A percentile compares a stretch with the other conserved stretches of the same genome.
phyloP scores from a whole-genome alignment of 257 asterid genomes.

The Solanum medicagineum region DNA sequence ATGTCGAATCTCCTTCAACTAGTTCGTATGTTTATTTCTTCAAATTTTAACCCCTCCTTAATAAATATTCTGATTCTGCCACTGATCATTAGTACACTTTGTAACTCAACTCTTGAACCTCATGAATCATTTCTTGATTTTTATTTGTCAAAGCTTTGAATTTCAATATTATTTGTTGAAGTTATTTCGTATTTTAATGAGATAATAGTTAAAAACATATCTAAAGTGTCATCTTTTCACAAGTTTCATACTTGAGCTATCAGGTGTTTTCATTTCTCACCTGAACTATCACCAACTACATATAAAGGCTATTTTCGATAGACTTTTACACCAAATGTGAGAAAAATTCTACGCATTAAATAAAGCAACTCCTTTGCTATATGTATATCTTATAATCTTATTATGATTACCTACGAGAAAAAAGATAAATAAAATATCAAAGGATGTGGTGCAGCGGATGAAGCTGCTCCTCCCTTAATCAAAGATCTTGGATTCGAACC shows the following conservation, averaged over 20 bases:
- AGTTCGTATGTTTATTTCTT: too few species aligned
- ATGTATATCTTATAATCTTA: not conserved
- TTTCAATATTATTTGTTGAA: too few species aligned
- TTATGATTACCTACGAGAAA: not conserved
- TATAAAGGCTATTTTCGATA: not conserved
- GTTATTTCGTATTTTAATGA: not conserved
- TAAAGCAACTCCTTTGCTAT: not conserved
- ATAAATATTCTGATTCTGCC: too few species aligned
- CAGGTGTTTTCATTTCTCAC: not conserved
- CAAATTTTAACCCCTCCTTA: too few species aligned
- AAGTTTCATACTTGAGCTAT: too few species aligned
- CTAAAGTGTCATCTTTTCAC: too few species aligned
- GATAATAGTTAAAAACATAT: too few species aligned
- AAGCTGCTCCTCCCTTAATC: too few species aligned
- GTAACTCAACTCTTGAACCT: not conserved
- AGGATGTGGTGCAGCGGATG: too few species aligned
- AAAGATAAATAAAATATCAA: not conserved
- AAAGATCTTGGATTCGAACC: too few species aligned
- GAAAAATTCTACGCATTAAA: not conserved
- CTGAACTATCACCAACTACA: not conserved
- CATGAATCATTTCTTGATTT: not conserved
- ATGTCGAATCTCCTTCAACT: too few species aligned
- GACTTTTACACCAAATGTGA: not conserved
- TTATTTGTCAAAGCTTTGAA: not conserved
- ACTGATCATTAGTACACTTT: not conserved